Percentiles rank a stretch among this genome's conserved stretches.
Conservation (phyloP, 306 rosid genomes). For the barrel medic (Medicago truncatula) region DNA sequence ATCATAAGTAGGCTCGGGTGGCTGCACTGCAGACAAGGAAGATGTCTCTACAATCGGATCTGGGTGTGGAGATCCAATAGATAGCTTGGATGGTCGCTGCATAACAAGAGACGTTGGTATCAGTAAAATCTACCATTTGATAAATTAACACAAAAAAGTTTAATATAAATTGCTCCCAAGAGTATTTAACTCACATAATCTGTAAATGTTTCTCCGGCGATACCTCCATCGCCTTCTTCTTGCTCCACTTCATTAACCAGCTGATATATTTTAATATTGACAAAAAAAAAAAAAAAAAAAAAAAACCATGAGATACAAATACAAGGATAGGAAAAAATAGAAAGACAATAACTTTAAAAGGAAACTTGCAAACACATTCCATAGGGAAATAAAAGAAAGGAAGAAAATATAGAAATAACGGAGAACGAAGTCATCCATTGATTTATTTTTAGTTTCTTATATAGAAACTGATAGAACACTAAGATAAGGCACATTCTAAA, state of each 20-base stretch:
- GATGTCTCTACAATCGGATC: constrained; percentile 77
- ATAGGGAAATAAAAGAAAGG: neutral
- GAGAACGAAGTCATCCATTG: neutral
- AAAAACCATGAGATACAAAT: neutral
- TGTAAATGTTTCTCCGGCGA: neutral
- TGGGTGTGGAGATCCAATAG: constrained; percentile 87
- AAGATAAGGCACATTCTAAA: no score
- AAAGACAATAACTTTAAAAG: constrained; percentile 5
- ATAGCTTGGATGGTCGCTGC: constrained; percentile 91
- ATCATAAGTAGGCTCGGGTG: constrained; percentile 91
- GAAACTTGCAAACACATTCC: neutral
- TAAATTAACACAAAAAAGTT: constrained; percentile 42
- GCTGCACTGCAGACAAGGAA: constrained; percentile 68
- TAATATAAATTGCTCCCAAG: constrained; percentile 5
- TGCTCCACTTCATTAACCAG: constrained; percentile 90
- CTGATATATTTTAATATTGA: constrained; percentile 48
- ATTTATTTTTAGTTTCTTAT: constrained; percentile 10
- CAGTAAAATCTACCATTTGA: constrained; percentile 28
- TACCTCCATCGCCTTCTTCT: constrained; percentile 89
- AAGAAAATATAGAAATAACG: neutral
- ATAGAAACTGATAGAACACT: neutral
- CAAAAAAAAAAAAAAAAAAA: neutral
- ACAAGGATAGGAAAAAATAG: neutral
- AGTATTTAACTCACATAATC: constrained; percentile 67
- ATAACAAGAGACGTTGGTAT: constrained; percentile 41